Evolutionary conservation across 345 rosid species (phyloP).

Genomic region (Eucalyptus erythrocorys): DNA sequence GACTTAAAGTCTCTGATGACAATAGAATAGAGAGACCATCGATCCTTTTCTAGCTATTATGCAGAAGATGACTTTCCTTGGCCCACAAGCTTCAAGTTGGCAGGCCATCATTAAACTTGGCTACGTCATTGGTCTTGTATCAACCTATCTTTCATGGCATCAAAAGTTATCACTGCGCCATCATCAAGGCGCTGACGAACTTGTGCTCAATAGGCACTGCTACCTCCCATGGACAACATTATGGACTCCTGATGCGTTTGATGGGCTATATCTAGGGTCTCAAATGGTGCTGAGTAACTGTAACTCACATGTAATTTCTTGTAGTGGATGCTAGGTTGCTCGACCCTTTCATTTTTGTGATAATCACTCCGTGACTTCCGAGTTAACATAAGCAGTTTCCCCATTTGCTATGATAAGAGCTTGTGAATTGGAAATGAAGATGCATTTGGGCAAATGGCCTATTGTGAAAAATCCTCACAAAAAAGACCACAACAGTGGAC

Average conservation of each 20-base stretch:
- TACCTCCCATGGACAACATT: not conserved
- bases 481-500: too few species aligned
- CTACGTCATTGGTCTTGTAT: not conserved
- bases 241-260: rapidly evolving
- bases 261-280: not conserved
- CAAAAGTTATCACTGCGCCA: not conserved
- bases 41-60: not conserved
- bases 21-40: not conserved
- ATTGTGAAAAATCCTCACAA: too few species aligned
- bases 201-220: not conserved
- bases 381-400: too few species aligned
- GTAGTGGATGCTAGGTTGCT: not conserved
- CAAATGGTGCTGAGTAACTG: not conserved
- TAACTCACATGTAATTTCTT: not conserved
- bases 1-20: not conserved
- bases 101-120: not conserved
- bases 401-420: not conserved
- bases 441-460: too few species aligned
- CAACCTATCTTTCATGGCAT: not conserved
- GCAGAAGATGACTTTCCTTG: not conserved
- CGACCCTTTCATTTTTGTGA: rapidly evolving
- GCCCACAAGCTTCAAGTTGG: not conserved
- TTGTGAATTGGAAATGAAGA: not conserved
- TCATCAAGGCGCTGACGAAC: not conserved
- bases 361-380: rapidly evolving